phyloP scores from a whole-genome alignment of 108 stramenopile genomes.

The Skeletonema menzelii region DNA sequence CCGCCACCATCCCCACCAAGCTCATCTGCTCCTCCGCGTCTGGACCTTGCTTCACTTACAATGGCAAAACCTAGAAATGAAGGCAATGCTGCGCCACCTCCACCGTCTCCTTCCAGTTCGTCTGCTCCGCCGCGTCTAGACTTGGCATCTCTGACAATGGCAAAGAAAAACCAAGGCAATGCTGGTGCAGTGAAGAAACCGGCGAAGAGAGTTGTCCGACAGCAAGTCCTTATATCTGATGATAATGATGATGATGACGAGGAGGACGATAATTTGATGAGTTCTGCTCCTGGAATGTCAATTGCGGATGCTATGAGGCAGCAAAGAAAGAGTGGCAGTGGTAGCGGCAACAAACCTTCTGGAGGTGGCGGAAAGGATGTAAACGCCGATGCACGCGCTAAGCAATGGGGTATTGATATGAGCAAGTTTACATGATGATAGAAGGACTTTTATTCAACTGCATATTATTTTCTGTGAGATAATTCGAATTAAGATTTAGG shows the following conservation, averaged over 20 bases:
- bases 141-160: conserved; percentile 13
- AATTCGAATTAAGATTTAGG: not conserved
- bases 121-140: not conserved
- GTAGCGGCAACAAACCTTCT: conserved; percentile 11
- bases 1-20: not conserved
- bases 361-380: conserved; percentile 19
- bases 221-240: conserved; percentile 37
- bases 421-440: conserved; percentile 38
- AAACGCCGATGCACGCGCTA: conserved; percentile 46
- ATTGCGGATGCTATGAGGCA: conserved; percentile 53
- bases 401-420: conserved; percentile 71
- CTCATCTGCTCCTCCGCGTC: not conserved
- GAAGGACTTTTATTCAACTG: not conserved
- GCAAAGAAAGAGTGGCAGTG: conserved; percentile 29
- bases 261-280: conserved; percentile 58
- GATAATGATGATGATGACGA: conserved; percentile 44
- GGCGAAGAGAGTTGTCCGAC: conserved; percentile 35
- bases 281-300: conserved; percentile 47
- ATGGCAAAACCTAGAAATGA: conserved; percentile 1
- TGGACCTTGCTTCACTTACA: not conserved
- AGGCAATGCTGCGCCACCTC: not conserved
- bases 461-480: not conserved
- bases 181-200: conserved; percentile 1
- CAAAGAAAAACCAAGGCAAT: conserved; percentile 7
- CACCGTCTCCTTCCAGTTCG: not conserved